Evolutionary conservation across 192 early-diverging fungal genomes (phyloP).

Genomic region (Backusella psychrophila): DNA sequence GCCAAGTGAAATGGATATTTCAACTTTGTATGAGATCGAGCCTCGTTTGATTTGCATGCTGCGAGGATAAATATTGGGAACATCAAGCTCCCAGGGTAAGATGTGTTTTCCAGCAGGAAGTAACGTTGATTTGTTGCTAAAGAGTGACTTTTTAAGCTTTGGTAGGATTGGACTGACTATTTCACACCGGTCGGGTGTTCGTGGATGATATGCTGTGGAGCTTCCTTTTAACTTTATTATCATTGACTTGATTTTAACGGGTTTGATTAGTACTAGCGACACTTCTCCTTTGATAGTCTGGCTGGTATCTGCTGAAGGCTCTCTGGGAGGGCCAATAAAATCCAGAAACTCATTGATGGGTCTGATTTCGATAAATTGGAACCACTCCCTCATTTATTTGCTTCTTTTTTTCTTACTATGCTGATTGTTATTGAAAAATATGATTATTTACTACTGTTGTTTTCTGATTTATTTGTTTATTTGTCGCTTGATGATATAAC

Average conservation of each 20-base stretch:
- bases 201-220: background rate
- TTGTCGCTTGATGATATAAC: background rate
- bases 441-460: background rate
- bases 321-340: conserved; percentile 13
- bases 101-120: conserved; percentile 15
- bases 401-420: background rate
- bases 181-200: background rate
- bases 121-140: conserved; percentile 5
- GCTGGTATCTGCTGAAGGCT: background rate
- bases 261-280: conserved; percentile 9
- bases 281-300: conserved; percentile 19
- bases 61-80: conserved; percentile 30
- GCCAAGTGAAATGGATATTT: conserved; percentile 9
- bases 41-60: conserved; percentile 21
- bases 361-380: conserved; percentile 18
- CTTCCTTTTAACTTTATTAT: conserved; percentile 33
- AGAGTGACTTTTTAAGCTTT: conserved; percentile 18
- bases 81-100: conserved; percentile 30
- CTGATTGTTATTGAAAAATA: background rate
- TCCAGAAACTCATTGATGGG: conserved; percentile 16
- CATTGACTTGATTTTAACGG: conserved; percentile 26
- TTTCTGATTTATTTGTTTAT: background rate
- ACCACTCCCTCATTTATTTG: conserved; percentile 20
- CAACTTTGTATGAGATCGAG: conserved; percentile 13
- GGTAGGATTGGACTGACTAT: conserved; percentile 12